These are phyloP conservation scores for Colletotrichum sp. DNA, from an alignment of 2,329 filamentous ascomycete genomes.

Conservation along the genomic window DNA sequence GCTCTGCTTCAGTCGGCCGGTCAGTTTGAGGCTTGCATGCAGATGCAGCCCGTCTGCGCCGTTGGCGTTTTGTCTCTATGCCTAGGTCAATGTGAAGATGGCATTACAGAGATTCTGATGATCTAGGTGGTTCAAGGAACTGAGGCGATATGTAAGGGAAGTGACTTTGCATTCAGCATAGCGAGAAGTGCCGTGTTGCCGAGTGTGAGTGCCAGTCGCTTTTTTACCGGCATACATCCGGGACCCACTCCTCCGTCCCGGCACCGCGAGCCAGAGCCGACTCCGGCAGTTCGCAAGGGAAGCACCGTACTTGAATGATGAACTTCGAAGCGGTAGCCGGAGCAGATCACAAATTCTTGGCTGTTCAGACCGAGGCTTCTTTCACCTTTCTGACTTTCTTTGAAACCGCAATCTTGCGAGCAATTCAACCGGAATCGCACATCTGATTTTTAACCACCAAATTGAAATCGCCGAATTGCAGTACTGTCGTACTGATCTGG, in stretches of 20 bases:
- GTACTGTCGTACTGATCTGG: too few species aligned
- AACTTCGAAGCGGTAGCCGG: too few species aligned
- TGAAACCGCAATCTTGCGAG: too few species aligned
- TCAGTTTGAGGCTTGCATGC: neutral
- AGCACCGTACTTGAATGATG: neutral
- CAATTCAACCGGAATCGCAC: too few species aligned
- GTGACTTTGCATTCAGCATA: neutral
- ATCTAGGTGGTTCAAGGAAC: neutral
- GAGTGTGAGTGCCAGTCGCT: neutral
- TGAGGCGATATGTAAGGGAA: neutral
- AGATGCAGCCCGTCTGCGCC: neutral
- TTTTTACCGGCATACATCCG: neutral
- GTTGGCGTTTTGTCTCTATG: neutral
- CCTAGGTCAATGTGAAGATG: neutral
- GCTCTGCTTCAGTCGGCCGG: neutral
- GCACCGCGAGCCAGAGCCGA: neutral
- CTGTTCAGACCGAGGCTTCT: too few species aligned
- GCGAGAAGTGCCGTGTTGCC: neutral
- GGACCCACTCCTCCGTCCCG: neutral
- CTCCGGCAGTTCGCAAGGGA: neutral
- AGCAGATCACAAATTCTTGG: too few species aligned
- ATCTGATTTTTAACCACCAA: too few species aligned
- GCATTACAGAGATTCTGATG: rapidly evolving
- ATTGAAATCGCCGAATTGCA: too few species aligned
- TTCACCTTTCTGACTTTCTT: too few species aligned